Evolutionary conservation across 352 stramenopile genomes (phyloP).

Genomic region (Phytophthora brassicae): DNA sequence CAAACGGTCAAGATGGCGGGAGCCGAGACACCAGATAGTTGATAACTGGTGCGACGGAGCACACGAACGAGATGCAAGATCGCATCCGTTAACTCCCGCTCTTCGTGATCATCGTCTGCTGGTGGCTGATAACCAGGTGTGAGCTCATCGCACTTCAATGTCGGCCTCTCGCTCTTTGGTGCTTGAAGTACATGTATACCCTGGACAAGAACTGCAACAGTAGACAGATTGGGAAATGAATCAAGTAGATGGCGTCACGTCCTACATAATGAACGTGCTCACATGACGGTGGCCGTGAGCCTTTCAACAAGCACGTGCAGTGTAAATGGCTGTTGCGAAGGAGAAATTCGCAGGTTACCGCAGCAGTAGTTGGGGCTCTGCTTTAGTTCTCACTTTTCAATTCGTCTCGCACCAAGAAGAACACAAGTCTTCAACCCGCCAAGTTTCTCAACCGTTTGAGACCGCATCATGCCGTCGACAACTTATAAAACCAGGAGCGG

Average conservation of each 20-base stretch:
- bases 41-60: constrained; percentile 20
- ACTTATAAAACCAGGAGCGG: not conserved
- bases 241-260: constrained; percentile 15
- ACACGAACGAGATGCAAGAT: not conserved
- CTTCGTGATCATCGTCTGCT: constrained; percentile 13
- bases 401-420: constrained; percentile 12
- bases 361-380: not conserved
- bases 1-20: not conserved
- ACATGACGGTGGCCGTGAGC: too few relatives aligned
- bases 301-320: not conserved
- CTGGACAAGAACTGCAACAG: constrained; percentile 2
- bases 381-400: constrained; percentile 22
- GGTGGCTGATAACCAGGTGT: not conserved
- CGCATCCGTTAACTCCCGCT: constrained; percentile 21
- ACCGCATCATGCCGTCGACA: constrained; percentile 1
- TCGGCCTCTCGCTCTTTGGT: too few relatives aligned
- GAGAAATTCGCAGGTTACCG: not conserved
- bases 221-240: constrained; percentile 16
- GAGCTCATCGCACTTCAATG: constrained; percentile 18
- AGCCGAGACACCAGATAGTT: constrained; percentile 1
- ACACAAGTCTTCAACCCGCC: not conserved
- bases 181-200: too few relatives aligned
- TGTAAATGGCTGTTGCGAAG: not conserved
- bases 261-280: not conserved
- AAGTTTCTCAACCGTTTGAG: constrained; percentile 1